Evolutionary conservation across 2,329 filamentous ascomycete genomes (phyloP).

Genomic region (Arthroderma uncinatum): DNA sequence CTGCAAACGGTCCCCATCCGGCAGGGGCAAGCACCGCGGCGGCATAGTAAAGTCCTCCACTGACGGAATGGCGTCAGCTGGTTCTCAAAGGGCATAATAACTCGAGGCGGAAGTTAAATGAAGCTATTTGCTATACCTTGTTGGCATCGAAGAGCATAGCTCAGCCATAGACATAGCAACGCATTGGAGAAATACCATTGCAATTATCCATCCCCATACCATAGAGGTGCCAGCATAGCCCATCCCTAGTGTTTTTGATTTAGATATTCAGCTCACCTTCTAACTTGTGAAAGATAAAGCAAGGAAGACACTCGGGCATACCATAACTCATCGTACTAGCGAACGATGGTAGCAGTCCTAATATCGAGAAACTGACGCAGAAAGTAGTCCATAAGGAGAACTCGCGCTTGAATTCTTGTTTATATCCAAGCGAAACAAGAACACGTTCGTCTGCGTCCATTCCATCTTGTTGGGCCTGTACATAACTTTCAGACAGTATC

Average conservation of each 20-base stretch:
- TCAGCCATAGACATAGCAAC: constrained; percentile 61
- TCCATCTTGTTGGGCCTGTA: constrained; percentile 9
- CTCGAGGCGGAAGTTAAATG: background rate
- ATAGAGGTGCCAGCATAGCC: constrained; percentile 50
- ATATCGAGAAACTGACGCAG: constrained; percentile 61
- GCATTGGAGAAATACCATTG: constrained; percentile 60
- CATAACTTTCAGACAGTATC: background rate
- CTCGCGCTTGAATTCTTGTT: constrained; percentile 56
- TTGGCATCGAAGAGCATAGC: constrained; percentile 62
- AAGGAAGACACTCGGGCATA: constrained; percentile 26
- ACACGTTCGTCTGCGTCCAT: constrained; percentile 34
- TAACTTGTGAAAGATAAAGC: constrained; percentile 31
- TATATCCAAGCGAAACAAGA: constrained; percentile 40
- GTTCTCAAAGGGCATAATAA: background rate
- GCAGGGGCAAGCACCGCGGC: constrained; percentile 57
- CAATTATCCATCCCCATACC: constrained; percentile 67
- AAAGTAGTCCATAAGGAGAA: constrained; percentile 66
- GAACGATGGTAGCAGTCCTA: constrained; percentile 60
- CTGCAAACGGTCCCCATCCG: constrained; percentile 54
- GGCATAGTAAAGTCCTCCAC: constrained; percentile 63
- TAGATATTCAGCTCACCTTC: constrained; percentile 24
- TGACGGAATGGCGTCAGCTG: background rate
- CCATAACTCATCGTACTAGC: constrained; percentile 62
- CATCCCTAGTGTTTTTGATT: constrained; percentile 27
- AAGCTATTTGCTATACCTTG: constrained; percentile 34